Evolutionary conservation across 116 monocot species (phyloP).

Genomic region (Cymodocea nodosa): DNA sequence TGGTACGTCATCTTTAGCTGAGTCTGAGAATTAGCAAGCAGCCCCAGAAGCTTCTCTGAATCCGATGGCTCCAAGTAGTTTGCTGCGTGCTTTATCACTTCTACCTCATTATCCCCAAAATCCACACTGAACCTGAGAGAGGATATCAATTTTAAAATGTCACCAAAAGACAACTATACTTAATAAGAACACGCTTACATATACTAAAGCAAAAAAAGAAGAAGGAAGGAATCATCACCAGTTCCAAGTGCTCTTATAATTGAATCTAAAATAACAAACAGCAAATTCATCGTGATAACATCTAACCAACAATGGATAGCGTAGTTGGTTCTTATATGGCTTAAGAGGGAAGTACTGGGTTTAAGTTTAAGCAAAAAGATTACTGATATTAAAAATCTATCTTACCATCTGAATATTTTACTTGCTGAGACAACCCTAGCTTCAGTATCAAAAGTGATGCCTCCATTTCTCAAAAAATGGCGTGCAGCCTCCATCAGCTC

Average conservation of each 20-base stretch:
- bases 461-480: constrained; percentile 61
- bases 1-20: constrained; percentile 71
- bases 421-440: constrained; percentile 44
- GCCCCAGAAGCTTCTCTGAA: constrained; percentile 55
- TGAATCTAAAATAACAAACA: too few species aligned
- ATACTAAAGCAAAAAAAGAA: too few species aligned
- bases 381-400: neutral
- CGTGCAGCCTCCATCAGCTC: constrained; percentile 83
- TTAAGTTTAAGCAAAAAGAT: neutral
- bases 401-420: constrained; percentile 74
- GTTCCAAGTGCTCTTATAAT: too few species aligned
- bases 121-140: constrained; percentile 66
- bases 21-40: constrained; percentile 54
- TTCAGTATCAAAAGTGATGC: constrained; percentile 49
- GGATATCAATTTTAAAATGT: neutral
- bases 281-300: too few species aligned
- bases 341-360: too few species aligned
- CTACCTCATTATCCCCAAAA: constrained; percentile 75
- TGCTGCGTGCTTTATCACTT: constrained; percentile 77
- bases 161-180: neutral
- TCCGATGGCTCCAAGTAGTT: constrained; percentile 72
- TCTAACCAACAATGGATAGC: too few species aligned
- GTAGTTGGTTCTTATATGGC: too few species aligned
- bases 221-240: too few species aligned
- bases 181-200: neutral